Base-by-base conservation (phyloP, 2,329 filamentous ascomycete species). In the Penicillium frequentans region DNA sequence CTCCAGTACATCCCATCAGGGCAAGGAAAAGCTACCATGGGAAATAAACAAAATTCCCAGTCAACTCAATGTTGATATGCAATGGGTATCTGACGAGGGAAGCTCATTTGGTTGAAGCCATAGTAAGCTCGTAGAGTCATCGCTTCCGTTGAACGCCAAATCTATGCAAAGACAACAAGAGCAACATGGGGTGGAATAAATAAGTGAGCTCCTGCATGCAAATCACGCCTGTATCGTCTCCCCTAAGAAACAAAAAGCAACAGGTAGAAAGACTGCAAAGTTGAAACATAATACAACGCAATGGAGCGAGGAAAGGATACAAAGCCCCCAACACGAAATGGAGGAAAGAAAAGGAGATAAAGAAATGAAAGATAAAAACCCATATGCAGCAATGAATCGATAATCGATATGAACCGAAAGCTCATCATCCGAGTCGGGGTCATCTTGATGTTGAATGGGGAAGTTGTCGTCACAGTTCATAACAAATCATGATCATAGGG, bases 141-240 rank as follows among this genome's bases (percentile, higher is more conserved):
- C 49, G 48, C 48, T 42, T 49, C 55, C 54, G 39, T 48, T 54
- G 23, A 59, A 54, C 59, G 57, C 58, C 55, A 52, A 57, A 49
- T 48, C 59, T 50, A 64, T 65, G 61, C 57, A 57, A 62, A 60
- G 33, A 55, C 55, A 59, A 52, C 46, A 42, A 57, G 45, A 57
- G 43, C 23, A 31, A 6, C 3, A 39, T 23, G 49, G 52, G 50
- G 54, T 48, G 14, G 55, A 45, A 54, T 37, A 47, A 24, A 44
- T 14, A 7, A 27, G 23, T 10, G 23, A 49, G 24, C 29, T 14
- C 52, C 46, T 21, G 19, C 21, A 33, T 29, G 46, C n/a, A 35
- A 43, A 16, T 29, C 26, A 46, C 42, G 46, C 43, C 52, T 31
- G 44, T 54, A 33, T 43, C n/a, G 13, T 46, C 3, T 16, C 14